Evolutionary conservation across 2,329 filamentous ascomycete genomes (phyloP), one percentile per base, ranked within the genome.

Genomic region (Phyllosticta citriasiana): DNA sequence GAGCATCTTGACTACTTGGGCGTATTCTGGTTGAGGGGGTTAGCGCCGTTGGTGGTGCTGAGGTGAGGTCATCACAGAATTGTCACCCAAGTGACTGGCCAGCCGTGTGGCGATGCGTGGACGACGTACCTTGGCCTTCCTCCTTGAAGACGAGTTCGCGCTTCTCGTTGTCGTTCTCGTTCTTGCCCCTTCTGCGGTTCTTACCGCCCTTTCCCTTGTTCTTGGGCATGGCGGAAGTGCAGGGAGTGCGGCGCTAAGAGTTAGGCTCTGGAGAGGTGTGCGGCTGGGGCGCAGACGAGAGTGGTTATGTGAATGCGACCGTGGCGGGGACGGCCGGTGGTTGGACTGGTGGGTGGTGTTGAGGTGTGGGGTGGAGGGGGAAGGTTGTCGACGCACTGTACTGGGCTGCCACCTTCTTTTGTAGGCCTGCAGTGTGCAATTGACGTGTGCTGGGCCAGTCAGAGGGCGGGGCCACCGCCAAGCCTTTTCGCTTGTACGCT

Each of bases 81-180:
- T 10, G 19, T 25, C 22, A 27, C 19, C 8, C 12, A 12, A 47
- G 25, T 25, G 54, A 14, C 24, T 55, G 22, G 55, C 26, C 35
- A 25, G 55, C 16, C 26, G 55, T 24, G 55, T n/a, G 55, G 55
- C n/a, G 26, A 26, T 19, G 55, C 19, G 55, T 22, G 27, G 19
- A 30, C n/a, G 3, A 57, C 55, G 30, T 5, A 57, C 55, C 55
- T 82, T 97, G 93, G 68, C 93, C 93, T 74, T 97, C 93, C 77
- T 97, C 93, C 81, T 97, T 97, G 87, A 97, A 97, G 73, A 90
- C 93, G 72, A 97, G 84, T 78, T 97, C 93, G 78, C 93, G 92
- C 84, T 97, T 97, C 82, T 97, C 92, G 75, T 97, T 96, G 82
- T 97, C 94, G 67, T 73, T 74, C 81, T 96, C 91, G 84, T 96